These are phyloP conservation scores for Trichophyton schoenleinii DNA, from an alignment of 2,329 filamentous ascomycete species.

Conservation along the genomic window DNA sequence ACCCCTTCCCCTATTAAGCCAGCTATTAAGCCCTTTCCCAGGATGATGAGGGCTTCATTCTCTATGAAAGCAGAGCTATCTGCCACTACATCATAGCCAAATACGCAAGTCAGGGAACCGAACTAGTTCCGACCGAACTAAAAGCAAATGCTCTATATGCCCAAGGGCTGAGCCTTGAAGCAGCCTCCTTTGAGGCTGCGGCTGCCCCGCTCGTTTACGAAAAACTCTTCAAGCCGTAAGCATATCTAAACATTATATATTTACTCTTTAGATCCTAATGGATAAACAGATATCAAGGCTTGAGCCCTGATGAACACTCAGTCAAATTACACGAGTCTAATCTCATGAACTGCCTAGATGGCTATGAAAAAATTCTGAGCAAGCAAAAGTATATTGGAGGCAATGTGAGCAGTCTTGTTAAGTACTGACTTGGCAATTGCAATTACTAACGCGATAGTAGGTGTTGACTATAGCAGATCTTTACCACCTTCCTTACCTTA, in stretches of 20 bases:
- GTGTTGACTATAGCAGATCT: conserved; percentile 10
- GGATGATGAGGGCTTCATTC: conserved; percentile 12
- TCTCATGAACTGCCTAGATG: conserved; percentile 8
- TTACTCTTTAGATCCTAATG: background rate
- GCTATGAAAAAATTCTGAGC: conserved; percentile 11
- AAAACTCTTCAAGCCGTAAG: conserved; percentile 8
- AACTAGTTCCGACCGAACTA: conserved; percentile 7
- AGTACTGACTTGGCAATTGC: background rate
- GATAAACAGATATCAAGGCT: conserved; percentile 3
- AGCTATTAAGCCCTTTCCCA: background rate
- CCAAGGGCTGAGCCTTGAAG: conserved; percentile 7
- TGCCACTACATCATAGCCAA: conserved; percentile 10
- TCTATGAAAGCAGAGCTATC: conserved; percentile 11
- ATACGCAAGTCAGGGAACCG: conserved; percentile 8
- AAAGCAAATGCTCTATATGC: conserved; percentile 7
- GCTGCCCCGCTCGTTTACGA: conserved; percentile 6
- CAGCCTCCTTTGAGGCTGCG: conserved; percentile 5
- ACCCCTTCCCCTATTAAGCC: background rate
- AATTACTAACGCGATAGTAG: conserved; percentile 2
- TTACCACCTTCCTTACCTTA: conserved; percentile 8
- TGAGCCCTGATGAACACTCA: conserved; percentile 3
- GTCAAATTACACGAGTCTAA: background rate
- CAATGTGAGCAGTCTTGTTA: conserved; percentile 3
- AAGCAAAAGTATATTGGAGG: conserved; percentile 12
- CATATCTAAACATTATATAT: background rate